These are phyloP conservation scores for Dipsacomyces acuminosporus DNA, from an alignment of 371 early-diverging fungal genomes.

Conservation along the genomic window DNA sequence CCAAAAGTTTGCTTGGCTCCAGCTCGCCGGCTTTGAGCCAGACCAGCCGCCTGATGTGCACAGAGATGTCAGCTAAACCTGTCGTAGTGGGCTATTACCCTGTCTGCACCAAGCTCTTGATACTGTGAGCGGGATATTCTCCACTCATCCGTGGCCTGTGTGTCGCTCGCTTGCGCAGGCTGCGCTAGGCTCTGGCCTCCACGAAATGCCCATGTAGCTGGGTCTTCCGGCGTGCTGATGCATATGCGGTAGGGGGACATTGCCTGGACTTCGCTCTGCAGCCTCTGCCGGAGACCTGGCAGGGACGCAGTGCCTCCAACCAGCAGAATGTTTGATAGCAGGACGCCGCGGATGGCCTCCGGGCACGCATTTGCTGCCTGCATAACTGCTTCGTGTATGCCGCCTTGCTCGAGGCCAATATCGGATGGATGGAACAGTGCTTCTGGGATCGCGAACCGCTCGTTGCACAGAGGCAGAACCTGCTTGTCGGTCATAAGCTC, in stretches of 20 bases:
- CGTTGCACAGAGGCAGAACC: conserved; percentile 71
- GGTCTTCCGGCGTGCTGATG: conserved; percentile 5
- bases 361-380: conserved; percentile 58
- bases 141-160: conserved; percentile 3
- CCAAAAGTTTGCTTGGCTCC: no score
- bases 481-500: conserved; percentile 42
- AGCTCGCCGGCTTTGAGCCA: no score
- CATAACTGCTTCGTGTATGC: conserved; percentile 70
- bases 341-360: conserved; percentile 58
- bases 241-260: conserved; percentile 50
- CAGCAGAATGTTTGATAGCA: conserved; percentile 71
- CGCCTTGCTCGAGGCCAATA: conserved; percentile 75
- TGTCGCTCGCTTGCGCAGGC: not conserved
- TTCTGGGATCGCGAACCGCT: conserved; percentile 82
- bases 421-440: conserved; percentile 78
- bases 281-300: conserved; percentile 63
- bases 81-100: conserved; percentile 20
- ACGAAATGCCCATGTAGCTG: conserved; percentile 26
- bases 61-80: not conserved
- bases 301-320: conserved; percentile 71
- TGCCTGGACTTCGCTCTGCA: conserved; percentile 66
- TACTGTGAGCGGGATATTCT: conserved; percentile 23
- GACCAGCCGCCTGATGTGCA: no score
- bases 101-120: conserved; percentile 32
- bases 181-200: conserved; percentile 18